These are phyloP conservation scores for Kluyveromyces sp. DNA, from an alignment of 1,139 yeast species.

Conservation along the genomic window DNA sequence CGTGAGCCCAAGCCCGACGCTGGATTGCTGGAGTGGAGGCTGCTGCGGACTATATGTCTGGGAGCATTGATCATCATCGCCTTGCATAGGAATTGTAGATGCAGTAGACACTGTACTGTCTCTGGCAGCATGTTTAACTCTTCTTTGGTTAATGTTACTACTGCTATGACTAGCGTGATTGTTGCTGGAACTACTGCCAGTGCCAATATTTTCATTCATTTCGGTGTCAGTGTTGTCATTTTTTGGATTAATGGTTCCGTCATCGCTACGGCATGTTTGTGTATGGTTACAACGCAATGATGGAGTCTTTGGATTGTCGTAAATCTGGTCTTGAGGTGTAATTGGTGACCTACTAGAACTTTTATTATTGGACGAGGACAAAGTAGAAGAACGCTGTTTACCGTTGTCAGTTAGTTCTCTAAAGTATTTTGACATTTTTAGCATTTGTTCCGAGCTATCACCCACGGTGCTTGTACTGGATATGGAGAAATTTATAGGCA, in stretches of 20 bases:
- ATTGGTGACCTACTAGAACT: conserved; percentile 4
- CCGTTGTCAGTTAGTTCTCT: conserved; percentile 3
- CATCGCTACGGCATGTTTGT: background rate
- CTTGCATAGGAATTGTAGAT: conserved; percentile 13
- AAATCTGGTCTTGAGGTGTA: conserved; percentile 8
- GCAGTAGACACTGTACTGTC: conserved; percentile 7
- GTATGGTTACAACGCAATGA: conserved; percentile 5
- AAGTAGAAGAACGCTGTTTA: background rate
- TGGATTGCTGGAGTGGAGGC: background rate
- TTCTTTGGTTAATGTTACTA: no score
- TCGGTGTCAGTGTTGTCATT: no score
- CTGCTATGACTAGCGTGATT: background rate
- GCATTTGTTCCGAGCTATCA: background rate
- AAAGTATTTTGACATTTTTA: conserved; percentile 6
- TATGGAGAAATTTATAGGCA: conserved; percentile 1
- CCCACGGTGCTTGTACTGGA: conserved; percentile 1
- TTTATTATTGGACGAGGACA: background rate
- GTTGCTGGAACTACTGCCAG: background rate
- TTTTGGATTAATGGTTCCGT: background rate
- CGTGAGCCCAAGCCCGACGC: conserved; percentile 3
- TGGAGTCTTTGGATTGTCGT: conserved; percentile 5
- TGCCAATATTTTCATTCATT: no score
- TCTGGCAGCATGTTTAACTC: background rate
- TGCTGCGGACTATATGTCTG: no score
- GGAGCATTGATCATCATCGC: conserved; percentile 6